Conservation (phyloP, 164 flowering plant species). For the Saururus chinensis region DNA sequence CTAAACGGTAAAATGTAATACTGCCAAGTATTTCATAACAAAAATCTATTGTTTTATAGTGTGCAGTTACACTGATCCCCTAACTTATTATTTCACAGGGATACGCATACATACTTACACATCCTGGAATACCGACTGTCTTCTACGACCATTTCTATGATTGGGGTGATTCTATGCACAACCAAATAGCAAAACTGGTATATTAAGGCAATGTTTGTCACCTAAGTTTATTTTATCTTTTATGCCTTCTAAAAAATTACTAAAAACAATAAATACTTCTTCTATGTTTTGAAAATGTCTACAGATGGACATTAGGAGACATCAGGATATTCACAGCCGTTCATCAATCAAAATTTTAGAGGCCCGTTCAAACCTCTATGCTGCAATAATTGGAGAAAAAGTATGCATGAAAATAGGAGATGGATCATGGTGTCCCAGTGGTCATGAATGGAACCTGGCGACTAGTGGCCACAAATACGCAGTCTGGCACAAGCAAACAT, state of each 20-base stretch:
- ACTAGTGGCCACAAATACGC: slow-evolving; percentile 75
- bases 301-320: slow-evolving; percentile 61
- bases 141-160: slow-evolving; percentile 91
- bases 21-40: not conserved
- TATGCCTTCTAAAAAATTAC: not conserved
- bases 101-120: slow-evolving; percentile 84
- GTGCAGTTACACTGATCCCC: not conserved
- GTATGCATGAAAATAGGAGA: slow-evolving; percentile 86
- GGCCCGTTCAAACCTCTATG: slow-evolving; percentile 67
- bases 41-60: not conserved
- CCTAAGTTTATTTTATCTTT: not conserved
- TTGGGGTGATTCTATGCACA: slow-evolving; percentile 57
- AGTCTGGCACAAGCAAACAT: slow-evolving; percentile 58
- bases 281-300: not conserved
- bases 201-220: not conserved
- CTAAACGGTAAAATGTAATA: too few relatives aligned
- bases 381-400: slow-evolving; percentile 67
- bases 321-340: slow-evolving; percentile 59
- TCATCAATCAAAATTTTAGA: slow-evolving; percentile 60
- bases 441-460: slow-evolving; percentile 74
- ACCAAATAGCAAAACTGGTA: slow-evolving; percentile 92
- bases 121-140: slow-evolving; percentile 82
- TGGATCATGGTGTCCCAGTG: slow-evolving; percentile 81
- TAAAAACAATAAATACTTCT: not conserved
- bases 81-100: slow-evolving; percentile 50